Percentiles rank a stretch among this genome's conserved stretches.
Conservation (phyloP, 345 rosid genomes). For the Gossypium anomalum region DNA sequence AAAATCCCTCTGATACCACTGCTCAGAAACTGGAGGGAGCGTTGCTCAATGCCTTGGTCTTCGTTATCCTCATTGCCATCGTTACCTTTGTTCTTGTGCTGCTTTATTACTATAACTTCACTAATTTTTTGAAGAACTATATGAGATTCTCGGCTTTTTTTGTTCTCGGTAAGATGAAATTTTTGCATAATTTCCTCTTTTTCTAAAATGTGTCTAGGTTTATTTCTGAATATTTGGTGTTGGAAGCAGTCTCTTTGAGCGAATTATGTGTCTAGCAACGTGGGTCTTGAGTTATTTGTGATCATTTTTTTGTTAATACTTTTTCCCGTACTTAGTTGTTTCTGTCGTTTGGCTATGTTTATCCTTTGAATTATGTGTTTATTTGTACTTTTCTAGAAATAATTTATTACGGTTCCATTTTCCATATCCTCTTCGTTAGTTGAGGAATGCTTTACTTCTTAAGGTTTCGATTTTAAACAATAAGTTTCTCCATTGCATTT, state of each 20-base stretch:
- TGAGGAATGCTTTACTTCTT: neutral
- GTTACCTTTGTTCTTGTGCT: slow-evolving; percentile 81
- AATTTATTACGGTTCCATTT: neutral
- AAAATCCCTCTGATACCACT: slow-evolving; percentile 72
- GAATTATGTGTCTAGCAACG: neutral
- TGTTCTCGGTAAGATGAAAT: slow-evolving; percentile 45
- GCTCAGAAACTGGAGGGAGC: slow-evolving; percentile 84
- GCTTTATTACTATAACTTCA: slow-evolving; percentile 89
- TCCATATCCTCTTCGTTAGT: neutral
- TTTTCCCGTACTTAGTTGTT: neutral
- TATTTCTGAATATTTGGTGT: slow-evolving; percentile 12
- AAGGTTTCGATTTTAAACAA: neutral
- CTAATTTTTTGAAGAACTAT: slow-evolving; percentile 86
- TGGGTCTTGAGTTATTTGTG: neutral
- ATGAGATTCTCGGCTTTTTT: slow-evolving; percentile 92
- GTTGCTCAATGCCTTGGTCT: slow-evolving; percentile 76
- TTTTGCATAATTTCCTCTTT: neutral
- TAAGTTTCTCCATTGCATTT: neutral
- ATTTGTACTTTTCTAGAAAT: neutral
- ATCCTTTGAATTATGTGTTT: neutral
- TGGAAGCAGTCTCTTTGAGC: neutral
- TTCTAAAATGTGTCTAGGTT: neutral
- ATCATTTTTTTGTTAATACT: neutral
- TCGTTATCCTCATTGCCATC: slow-evolving; percentile 64
- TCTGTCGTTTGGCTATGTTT: neutral